A percentile compares a stretch with the other conserved stretches of the same genome.
Conservation (phyloP, 306 rosid genomes). For the Begonia masoniana region DNA sequence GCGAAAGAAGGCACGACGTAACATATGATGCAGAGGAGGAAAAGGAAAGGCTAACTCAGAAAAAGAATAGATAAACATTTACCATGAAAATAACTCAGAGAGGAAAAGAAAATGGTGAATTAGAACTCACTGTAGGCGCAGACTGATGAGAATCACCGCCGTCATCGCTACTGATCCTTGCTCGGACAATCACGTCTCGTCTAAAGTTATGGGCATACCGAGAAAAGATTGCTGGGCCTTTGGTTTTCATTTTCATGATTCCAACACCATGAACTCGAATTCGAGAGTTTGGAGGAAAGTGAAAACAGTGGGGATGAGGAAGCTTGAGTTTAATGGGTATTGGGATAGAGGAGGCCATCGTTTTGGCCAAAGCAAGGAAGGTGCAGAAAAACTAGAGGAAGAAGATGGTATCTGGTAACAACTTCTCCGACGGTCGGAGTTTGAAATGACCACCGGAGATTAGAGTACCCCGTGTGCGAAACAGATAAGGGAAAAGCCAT, state of each 20-base stretch:
- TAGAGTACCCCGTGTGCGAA: too few species aligned
- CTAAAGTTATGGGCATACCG: not conserved
- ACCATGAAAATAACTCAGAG: constrained; percentile 4
- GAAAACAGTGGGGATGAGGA: constrained; percentile 9
- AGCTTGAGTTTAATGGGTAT: constrained; percentile 29
- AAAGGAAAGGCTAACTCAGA: not conserved
- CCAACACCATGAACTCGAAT: constrained; percentile 9
- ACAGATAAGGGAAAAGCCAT: too few species aligned
- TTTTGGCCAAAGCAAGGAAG: constrained; percentile 9
- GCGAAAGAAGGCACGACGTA: too few species aligned
- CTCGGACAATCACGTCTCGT: constrained; percentile 14
- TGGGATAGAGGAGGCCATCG: constrained; percentile 35
- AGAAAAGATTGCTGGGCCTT: constrained; percentile 11
- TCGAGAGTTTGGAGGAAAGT: constrained; percentile 3
- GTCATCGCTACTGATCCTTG: constrained; percentile 27
- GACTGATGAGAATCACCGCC: constrained; percentile 30
- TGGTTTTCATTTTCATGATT: constrained; percentile 15
- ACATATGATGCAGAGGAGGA: too few species aligned
- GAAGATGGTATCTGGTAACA: not conserved
- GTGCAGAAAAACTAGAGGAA: not conserved
- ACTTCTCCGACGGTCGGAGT: too few species aligned
- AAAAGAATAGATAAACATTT: not conserved
- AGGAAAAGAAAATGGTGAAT: not conserved
- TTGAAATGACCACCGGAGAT: not conserved
- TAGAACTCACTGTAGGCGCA: constrained; percentile 30